Evolutionary conservation across 352 stramenopile species (phyloP).

Genomic region (Phytophthora syringae): DNA sequence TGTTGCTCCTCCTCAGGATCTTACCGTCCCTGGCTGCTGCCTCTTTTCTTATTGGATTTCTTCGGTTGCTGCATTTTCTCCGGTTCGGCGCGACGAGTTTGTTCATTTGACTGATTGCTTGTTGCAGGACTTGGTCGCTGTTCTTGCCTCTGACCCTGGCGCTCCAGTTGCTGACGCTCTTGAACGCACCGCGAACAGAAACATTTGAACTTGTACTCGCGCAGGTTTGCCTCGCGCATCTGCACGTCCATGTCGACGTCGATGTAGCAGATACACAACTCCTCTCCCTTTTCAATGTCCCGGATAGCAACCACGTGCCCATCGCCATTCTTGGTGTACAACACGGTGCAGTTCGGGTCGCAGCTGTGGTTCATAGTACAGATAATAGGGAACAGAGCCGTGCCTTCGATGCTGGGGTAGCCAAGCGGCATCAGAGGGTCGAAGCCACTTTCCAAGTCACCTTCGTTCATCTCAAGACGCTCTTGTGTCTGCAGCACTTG

Average conservation of each 20-base stretch:
- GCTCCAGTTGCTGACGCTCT: constrained; percentile 45
- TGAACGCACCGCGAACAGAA: constrained; percentile 65
- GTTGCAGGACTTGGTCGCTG: constrained; percentile 1
- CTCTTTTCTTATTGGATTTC: constrained; percentile 27
- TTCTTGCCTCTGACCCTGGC: constrained; percentile 1
- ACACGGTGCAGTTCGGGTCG: constrained; percentile 90
- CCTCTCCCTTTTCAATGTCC: constrained; percentile 86
- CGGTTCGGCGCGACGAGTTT: background rate
- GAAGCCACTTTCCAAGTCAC: constrained; percentile 33
- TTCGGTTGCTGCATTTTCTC: constrained; percentile 10
- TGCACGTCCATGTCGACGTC: constrained; percentile 80
- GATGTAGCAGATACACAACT: constrained; percentile 97
- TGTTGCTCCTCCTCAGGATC: background rate
- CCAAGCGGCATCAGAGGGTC: constrained; percentile 38
- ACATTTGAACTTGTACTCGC: constrained; percentile 86
- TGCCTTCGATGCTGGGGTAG: constrained; percentile 89
- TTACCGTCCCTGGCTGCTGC: constrained; percentile 14
- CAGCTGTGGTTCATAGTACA: constrained; percentile 98
- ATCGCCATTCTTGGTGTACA: constrained; percentile 85
- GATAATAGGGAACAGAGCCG: constrained; percentile 91
- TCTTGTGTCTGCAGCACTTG: constrained; percentile 42
- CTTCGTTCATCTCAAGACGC: constrained; percentile 75
- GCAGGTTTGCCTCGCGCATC: constrained; percentile 69
- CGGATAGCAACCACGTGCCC: constrained; percentile 75
- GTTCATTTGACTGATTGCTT: constrained; percentile 1